Percentiles rank a stretch among this genome's conserved stretches.
Evolutionary conservation across 2,329 filamentous ascomycete species (phyloP).

Genomic region (Ceratocystis albifundus): DNA sequence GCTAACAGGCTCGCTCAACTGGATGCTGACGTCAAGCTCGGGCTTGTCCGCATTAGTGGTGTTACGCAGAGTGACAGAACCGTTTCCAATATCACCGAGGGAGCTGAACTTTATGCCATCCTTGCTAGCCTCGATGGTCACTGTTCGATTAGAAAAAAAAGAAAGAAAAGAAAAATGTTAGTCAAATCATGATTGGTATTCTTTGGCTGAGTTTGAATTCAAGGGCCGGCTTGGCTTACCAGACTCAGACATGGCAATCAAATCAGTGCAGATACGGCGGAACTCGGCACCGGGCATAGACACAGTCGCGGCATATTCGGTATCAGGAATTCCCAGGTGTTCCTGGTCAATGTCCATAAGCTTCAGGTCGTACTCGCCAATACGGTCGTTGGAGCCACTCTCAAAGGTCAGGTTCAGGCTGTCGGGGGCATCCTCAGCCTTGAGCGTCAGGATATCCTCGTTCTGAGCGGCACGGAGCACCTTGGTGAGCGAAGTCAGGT

Average conservation of each 20-base stretch:
- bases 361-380: conserved; percentile 99
- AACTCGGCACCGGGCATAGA: conserved; percentile 83
- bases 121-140: conserved; percentile 91
- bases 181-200: conserved; percentile 11
- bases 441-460: conserved; percentile 89
- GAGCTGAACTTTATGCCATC: conserved; percentile 94
- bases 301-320: conserved; percentile 91
- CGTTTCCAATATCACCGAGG: conserved; percentile 90
- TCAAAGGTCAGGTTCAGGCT: conserved; percentile 94
- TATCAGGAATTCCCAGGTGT: conserved; percentile 95
- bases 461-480: conserved; percentile 88
- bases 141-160: conserved; percentile 36
- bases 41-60: conserved; percentile 85
- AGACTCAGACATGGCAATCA: conserved; percentile 87
- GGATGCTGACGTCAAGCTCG: conserved; percentile 72
- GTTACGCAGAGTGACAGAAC: conserved; percentile 80
- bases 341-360: conserved; percentile 99
- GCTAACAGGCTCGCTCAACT: conserved; percentile 80
- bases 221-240: conserved; percentile 45
- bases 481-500: conserved; percentile 92
- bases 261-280: conserved; percentile 84
- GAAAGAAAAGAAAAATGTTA: conserved; percentile 22
- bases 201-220: background rate
- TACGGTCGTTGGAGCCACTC: conserved; percentile 72
- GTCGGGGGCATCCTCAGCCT: conserved; percentile 94